A percentile compares a stretch with the other conserved stretches of the same genome.
These are phyloP conservation scores for Nitzschia sp. DNA, from an alignment of 108 stramenopile species.

Conservation along the genomic window DNA sequence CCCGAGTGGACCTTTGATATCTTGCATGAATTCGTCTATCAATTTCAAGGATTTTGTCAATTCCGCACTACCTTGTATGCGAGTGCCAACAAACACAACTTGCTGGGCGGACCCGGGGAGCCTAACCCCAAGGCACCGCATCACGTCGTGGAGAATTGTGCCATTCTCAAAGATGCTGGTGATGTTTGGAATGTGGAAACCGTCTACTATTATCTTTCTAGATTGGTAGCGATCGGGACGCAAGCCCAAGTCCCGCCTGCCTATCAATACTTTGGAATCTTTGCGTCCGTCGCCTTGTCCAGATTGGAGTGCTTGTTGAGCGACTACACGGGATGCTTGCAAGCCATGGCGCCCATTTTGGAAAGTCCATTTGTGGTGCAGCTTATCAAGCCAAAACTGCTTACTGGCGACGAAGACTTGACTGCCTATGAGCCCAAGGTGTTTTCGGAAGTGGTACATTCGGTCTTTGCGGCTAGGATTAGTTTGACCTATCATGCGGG, in stretches of 20 bases:
- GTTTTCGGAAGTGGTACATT: constrained; percentile 65
- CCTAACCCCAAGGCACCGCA: constrained; percentile 43
- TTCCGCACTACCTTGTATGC: constrained; percentile 79
- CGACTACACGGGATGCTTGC: constrained; percentile 86
- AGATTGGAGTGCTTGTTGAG: constrained; percentile 96
- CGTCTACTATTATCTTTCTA: constrained; percentile 89
- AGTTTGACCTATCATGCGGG: constrained; percentile 94
- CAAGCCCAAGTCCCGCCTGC: constrained; percentile 51
- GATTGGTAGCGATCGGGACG: constrained; percentile 79
- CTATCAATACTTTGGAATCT: constrained; percentile 91
- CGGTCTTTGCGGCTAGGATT: constrained; percentile 85
- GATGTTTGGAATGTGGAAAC: constrained; percentile 96
- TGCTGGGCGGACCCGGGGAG: constrained; percentile 13
- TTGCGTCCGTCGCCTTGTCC: constrained; percentile 87
- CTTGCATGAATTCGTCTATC: constrained; percentile 98
- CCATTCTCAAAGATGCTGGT: constrained; percentile 50
- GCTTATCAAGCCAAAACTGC: constrained; percentile 31
- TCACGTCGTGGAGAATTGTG: constrained; percentile 75
- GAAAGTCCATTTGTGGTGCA: constrained; percentile 39
- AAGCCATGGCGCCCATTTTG: constrained; percentile 71
- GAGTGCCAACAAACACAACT: constrained; percentile 58
- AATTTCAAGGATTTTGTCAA: constrained; percentile 98
- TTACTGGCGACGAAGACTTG: not conserved
- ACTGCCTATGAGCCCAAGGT: constrained; percentile 42
- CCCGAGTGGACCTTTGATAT: constrained; percentile 98